Evolutionary conservation across 768 basidiomycete genomes (phyloP).

Genomic region (Psilocybe cyanescens): DNA sequence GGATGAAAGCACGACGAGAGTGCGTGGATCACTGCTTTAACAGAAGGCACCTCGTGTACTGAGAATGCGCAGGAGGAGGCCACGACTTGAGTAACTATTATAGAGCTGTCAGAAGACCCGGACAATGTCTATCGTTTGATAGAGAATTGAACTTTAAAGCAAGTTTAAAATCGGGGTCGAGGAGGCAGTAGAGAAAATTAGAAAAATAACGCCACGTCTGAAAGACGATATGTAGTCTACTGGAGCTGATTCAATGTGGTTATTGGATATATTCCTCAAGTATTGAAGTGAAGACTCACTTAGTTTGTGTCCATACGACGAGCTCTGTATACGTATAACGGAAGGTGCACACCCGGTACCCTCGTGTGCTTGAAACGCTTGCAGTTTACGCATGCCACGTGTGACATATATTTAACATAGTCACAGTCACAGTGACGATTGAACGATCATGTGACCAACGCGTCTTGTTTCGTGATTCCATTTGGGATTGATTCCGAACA

Average conservation of each 20-base stretch:
- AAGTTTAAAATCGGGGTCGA: background rate
- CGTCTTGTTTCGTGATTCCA: slow-evolving; percentile 18
- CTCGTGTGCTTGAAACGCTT: slow-evolving; percentile 1
- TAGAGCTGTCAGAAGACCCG: slow-evolving; percentile 3
- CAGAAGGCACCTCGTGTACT: slow-evolving; percentile 25
- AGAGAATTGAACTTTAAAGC: slow-evolving; percentile 2
- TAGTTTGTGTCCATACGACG: background rate
- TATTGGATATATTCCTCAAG: background rate
- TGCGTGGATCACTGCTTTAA: slow-evolving; percentile 29
- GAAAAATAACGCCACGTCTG: too few species aligned
- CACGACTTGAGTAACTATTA: slow-evolving; percentile 6
- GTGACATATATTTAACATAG: background rate
- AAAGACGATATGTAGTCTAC: background rate
- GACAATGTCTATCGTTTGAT: background rate
- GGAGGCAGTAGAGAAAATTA: too few species aligned
- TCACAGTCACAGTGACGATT: background rate
- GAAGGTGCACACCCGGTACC: background rate
- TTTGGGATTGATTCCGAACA: slow-evolving; percentile 8
- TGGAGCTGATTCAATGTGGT: background rate
- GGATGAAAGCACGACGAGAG: slow-evolving; percentile 24
- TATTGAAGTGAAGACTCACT: background rate
- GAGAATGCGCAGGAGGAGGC: slow-evolving; percentile 1
- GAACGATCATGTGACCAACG: slow-evolving; percentile 32
- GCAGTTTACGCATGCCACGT: background rate
- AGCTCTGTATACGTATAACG: slow-evolving; percentile 1